Evolutionary conservation across 192 early-diverging fungal species (phyloP).

Genomic region (Coemansia biformis): DNA sequence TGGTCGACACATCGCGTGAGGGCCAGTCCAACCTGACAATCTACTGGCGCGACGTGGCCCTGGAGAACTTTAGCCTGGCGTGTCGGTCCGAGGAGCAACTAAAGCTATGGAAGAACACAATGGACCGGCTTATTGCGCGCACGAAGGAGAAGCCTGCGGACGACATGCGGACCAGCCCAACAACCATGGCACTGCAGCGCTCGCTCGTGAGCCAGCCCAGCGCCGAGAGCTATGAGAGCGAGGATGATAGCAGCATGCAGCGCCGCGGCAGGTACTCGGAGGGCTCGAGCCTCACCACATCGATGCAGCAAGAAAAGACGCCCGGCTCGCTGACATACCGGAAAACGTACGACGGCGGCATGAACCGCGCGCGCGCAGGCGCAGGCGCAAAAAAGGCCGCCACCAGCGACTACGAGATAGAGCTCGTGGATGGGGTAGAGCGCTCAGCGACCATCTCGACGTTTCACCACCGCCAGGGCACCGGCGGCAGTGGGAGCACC

Average conservation of each 20-base stretch:
- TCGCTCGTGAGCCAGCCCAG: slow-evolving; percentile 9
- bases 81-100: slow-evolving; percentile 90
- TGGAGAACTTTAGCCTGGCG: slow-evolving; percentile 82
- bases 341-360: slow-evolving; percentile 45
- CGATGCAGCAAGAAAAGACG: slow-evolving; percentile 41
- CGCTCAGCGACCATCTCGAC: slow-evolving; percentile 40
- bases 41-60: slow-evolving; percentile 79
- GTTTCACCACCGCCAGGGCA: slow-evolving; percentile 39
- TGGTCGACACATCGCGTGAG: slow-evolving; percentile 60
- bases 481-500: slow-evolving; percentile 34
- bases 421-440: slow-evolving; percentile 42
- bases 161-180: slow-evolving; percentile 9
- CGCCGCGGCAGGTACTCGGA: slow-evolving; percentile 46
- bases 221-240: slow-evolving; percentile 31
- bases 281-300: slow-evolving; percentile 34
- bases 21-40: slow-evolving; percentile 58
- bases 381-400: slow-evolving; percentile 23
- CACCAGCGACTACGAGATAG: slow-evolving; percentile 32
- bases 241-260: slow-evolving; percentile 16
- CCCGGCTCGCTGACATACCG: slow-evolving; percentile 26
- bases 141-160: slow-evolving; percentile 44
- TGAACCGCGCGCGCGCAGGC: slow-evolving; percentile 14
- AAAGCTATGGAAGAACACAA: slow-evolving; percentile 76
- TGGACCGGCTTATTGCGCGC: slow-evolving; percentile 65
- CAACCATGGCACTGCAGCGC: slow-evolving; percentile 12